Conservation (phyloP, 1,284 basidiomycete genomes). For the Leccinum glutinopallens region DNA sequence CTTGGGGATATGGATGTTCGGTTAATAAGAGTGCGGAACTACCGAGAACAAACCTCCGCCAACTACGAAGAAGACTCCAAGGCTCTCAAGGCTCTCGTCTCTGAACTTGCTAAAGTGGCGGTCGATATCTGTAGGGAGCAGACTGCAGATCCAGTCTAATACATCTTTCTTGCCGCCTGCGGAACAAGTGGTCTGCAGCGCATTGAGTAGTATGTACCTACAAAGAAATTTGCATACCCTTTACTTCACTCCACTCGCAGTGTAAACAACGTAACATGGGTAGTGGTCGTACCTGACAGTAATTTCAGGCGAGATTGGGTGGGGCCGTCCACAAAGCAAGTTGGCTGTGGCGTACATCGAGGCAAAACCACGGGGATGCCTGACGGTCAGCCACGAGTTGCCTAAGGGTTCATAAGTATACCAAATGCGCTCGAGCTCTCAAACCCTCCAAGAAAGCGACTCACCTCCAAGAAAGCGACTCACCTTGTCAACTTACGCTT, state of each 20-base stretch:
- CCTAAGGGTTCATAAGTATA: background rate
- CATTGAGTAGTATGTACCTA: conserved; percentile 2
- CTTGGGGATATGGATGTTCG: conserved; percentile 11
- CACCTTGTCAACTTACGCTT: conserved; percentile 1
- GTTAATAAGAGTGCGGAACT: conserved; percentile 21
- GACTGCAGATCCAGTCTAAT: conserved; percentile 4
- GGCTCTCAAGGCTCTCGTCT: conserved; percentile 23
- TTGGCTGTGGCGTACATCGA: conserved; percentile 10
- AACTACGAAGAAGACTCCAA: conserved; percentile 24
- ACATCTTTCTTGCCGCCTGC: background rate
- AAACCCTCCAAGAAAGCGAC: background rate
- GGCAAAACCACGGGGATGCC: conserved; percentile 7
- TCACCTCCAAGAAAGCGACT: background rate
- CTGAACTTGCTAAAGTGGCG: background rate
- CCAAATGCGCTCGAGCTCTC: background rate
- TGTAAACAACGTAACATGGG: background rate
- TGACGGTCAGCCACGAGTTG: conserved; percentile 9
- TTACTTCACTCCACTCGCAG: conserved; percentile 1
- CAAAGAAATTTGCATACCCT: background rate
- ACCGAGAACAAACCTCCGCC: conserved; percentile 5
- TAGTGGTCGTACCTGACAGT: background rate
- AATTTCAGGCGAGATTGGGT: background rate
- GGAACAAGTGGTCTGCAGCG: background rate
- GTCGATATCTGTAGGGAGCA: conserved; percentile 5
- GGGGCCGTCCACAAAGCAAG: background rate